Evolutionary conservation across 176 grass and related monocot species (phyloP).

Genomic region (Olyra latifolia): DNA sequence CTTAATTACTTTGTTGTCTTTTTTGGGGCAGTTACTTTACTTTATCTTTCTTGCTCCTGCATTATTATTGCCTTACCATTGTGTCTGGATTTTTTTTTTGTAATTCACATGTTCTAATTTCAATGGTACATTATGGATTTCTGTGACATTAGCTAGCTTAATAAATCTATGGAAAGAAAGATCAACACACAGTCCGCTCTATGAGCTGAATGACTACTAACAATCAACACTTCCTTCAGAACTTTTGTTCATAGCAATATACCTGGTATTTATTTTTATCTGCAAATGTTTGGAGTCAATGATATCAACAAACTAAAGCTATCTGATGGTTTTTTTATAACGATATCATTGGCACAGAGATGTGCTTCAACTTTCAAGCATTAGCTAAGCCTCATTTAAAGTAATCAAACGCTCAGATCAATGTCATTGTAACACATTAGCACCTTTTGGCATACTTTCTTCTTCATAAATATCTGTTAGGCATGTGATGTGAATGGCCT

Average conservation of each 20-base stretch:
- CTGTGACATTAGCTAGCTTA: no score
- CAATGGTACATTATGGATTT: no score
- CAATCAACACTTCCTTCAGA: background rate
- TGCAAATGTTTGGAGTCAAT: background rate
- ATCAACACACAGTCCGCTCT: background rate
- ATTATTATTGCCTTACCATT: background rate
- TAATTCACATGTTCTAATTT: background rate
- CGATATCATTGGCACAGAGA: background rate
- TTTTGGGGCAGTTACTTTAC: no score
- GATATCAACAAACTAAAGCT: background rate
- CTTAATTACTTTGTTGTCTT: background rate
- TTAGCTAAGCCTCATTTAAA: conserved; percentile 1
- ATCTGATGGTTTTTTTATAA: background rate
- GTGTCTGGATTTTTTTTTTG: background rate
- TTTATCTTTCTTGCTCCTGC: background rate
- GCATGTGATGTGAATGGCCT: background rate
- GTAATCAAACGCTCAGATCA: background rate
- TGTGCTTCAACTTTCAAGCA: background rate
- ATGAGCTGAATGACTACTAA: conserved; percentile 13
- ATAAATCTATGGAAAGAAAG: background rate
- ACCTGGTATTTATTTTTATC: conserved; percentile 11
- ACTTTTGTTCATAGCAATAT: background rate
- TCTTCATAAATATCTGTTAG: background rate
- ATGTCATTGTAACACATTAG: background rate
- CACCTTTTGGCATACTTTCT: background rate